Percentiles rank a stretch among this genome's conserved stretches.
These are phyloP conservation scores for Opeltia flavorubescens DNA, from an alignment of 495 filamentous ascomycete genomes.

Conservation along the genomic window DNA sequence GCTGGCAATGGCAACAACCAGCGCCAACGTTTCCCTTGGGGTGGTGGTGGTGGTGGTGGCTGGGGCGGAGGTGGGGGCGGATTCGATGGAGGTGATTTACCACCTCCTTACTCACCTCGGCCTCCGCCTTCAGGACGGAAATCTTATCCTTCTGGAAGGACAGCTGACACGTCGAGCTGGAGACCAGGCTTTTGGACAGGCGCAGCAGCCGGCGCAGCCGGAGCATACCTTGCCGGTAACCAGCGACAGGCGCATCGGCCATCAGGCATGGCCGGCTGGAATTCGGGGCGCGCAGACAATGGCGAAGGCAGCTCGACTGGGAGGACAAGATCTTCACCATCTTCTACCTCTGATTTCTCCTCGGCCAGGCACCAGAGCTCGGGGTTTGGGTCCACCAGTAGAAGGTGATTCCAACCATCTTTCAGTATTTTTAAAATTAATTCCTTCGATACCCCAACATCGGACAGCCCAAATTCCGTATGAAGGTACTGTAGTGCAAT, in stretches of 20 bases:
- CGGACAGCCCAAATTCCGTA: too few species aligned
- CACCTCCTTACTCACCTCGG: conserved; percentile 44
- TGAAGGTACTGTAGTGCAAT: too few species aligned
- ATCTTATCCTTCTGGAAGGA: conserved; percentile 21
- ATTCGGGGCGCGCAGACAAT: conserved; percentile 20
- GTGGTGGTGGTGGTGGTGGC: conserved; percentile 38
- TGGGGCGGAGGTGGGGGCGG: conserved; percentile 39
- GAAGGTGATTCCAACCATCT: conserved; percentile 51
- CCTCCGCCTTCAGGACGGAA: conserved; percentile 41
- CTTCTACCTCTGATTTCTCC: conserved; percentile 30
- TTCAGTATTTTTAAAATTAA: too few species aligned
- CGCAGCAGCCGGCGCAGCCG: conserved; percentile 54
- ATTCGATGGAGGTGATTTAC: conserved; percentile 38
- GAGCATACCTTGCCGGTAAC: conserved; percentile 53
- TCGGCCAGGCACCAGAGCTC: conserved; percentile 57
- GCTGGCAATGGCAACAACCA: conserved; percentile 29
- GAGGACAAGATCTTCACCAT: conserved; percentile 23
- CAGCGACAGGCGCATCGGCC: conserved; percentile 22
- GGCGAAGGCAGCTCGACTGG: conserved; percentile 37
- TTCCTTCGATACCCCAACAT: too few species aligned
- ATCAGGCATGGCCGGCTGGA: conserved; percentile 15
- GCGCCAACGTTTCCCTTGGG: conserved; percentile 14
- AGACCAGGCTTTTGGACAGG: conserved; percentile 85
- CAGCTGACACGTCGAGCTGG: conserved; percentile 41
- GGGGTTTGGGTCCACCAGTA: conserved; percentile 77